These are phyloP conservation scores for Exophiala sideris DNA, from an alignment of 2,329 filamentous ascomycete species.

Conservation along the genomic window DNA sequence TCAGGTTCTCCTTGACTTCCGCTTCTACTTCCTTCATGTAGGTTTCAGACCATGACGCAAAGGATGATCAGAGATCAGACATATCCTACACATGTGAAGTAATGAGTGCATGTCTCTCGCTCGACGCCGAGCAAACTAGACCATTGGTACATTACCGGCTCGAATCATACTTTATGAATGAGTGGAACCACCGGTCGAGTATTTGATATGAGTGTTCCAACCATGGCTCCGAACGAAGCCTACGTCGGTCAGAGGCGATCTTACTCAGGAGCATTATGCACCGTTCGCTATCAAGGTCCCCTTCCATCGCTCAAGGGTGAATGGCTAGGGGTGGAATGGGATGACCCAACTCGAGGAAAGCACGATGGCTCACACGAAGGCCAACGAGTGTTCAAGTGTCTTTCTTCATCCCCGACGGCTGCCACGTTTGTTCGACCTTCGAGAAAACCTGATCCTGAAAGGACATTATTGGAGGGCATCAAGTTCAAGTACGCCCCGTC, in stretches of 20 bases:
- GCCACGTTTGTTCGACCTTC: constrained; percentile 85
- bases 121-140: no score
- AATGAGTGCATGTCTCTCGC: no score
- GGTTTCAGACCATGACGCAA: no score
- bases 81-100: no score
- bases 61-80: no score
- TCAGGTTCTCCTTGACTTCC: no score
- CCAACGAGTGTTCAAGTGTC: constrained; percentile 74
- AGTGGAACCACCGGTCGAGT: no score
- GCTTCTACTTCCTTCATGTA: no score
- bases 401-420: constrained; percentile 52
- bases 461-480: constrained; percentile 75
- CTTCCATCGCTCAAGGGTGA: constrained; percentile 71
- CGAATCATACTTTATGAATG: no score
- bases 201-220: no score
- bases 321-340: constrained; percentile 98
- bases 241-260: constrained; percentile 69
- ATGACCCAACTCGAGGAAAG: constrained; percentile 80
- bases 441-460: constrained; percentile 63
- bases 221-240: neutral
- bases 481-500: constrained; percentile 78
- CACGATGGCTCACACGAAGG: constrained; percentile 82
- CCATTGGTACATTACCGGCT: no score
- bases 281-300: constrained; percentile 75
- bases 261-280: constrained; percentile 73